Evolutionary conservation across 495 filamentous ascomycete species (phyloP), one percentile per base, ranked within the genome.

Genomic region (Xylaria grammica): DNA sequence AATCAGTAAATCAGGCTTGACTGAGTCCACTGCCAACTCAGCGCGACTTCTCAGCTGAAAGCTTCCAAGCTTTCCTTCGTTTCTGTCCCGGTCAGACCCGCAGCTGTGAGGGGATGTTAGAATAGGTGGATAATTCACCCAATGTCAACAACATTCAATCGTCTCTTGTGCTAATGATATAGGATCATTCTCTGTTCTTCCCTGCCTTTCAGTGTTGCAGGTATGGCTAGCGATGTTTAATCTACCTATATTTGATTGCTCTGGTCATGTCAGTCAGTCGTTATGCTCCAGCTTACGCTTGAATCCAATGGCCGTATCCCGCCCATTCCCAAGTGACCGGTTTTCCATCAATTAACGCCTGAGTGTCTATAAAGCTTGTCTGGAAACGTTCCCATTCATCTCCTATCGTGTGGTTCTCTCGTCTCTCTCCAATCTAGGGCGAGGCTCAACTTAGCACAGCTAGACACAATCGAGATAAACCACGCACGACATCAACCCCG

Each of bases 271-370:
- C n/a, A 27, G 24, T 34, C 15, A 32, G 34, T 40, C 20, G 34
- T 55, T 20, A 20, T 24, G 17, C 17, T 29, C 26, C 38, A 57
- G 36, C 54, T 42, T 24, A 30, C 3, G 3, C 7, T 42, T 3
- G 15, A 57, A 42, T 11, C 22, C 36, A 44, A 27, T 22, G 20
- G 38, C 24, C 38, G 20, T 57, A 20, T 27, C 24, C 24, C 24
- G 9, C 54, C 10, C 15, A 17, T 27, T 57, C 10, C 38, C n/a
- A 26, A 42, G 34, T 45, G 38, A 57, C 54, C 54, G 45, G 38
- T 57, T 27, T 44, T 15, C 38, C 26, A 42, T 56, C 38, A 53
- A 17, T 45, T n/a, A 57, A 57, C 54, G 54, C 54, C 54, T 45
- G 54, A 30, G 45, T 57, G 38, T 57, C 54, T 57, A 57, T 57